phyloP scores from a whole-genome alignment of 345 rosid genomes.

The Brassica incana region DNA sequence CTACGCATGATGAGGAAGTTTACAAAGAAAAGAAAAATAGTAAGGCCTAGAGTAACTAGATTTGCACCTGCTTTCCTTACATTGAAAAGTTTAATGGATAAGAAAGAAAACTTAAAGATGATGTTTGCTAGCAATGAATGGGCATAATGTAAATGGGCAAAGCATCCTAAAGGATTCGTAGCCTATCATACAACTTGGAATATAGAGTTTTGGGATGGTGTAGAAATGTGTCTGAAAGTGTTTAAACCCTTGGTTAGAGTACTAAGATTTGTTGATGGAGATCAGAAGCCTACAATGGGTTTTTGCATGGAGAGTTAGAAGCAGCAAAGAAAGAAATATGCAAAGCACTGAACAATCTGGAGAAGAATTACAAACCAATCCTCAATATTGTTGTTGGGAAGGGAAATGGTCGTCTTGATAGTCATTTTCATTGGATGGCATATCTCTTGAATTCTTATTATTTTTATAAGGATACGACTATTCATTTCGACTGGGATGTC shows the following conservation, averaged over 20 bases:
- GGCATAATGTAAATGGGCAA: no score
- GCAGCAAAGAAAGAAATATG: background rate
- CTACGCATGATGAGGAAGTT: no score
- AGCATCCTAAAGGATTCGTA: no score
- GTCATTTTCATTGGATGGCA: background rate
- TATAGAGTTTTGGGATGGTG: no score
- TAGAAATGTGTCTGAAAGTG: no score
- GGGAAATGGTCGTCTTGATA: background rate
- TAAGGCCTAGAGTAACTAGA: no score
- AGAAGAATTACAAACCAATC: background rate
- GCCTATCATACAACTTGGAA: no score
- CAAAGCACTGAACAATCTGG: background rate
- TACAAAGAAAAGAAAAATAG: no score
- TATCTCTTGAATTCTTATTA: background rate
- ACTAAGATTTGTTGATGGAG: background rate
- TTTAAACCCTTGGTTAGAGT: background rate
- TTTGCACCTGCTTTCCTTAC: no score
- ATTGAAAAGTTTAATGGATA: no score
- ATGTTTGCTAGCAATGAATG: no score
- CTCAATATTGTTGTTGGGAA: background rate
- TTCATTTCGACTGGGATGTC: background rate
- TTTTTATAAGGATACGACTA: background rate
- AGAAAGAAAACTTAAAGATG: no score
- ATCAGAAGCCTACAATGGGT: background rate
- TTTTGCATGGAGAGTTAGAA: background rate